Percentiles rank a stretch among this genome's conserved stretches.
Conservation (phyloP, 805 yeast genomes). For the Zygosaccharomyces pseudorouxii region DNA sequence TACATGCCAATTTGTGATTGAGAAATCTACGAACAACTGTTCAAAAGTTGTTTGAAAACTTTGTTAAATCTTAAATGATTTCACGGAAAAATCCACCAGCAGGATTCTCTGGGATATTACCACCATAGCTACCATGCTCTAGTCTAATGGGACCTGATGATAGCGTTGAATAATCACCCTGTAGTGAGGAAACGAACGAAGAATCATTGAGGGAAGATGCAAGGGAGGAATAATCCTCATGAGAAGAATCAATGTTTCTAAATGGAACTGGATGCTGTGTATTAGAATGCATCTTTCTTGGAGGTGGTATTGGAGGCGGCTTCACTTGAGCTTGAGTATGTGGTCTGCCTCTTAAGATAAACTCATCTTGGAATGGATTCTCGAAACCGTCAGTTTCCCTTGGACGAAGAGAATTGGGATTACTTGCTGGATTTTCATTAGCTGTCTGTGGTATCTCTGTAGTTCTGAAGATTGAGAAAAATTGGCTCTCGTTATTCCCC, state of each 20-base stretch:
- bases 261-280: constrained; percentile 1
- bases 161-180: constrained; percentile 16
- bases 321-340: not conserved
- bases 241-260: constrained; percentile 1
- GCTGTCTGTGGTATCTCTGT: constrained; percentile 1
- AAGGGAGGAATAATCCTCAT: constrained; percentile 16
- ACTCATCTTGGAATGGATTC: constrained; percentile 29
- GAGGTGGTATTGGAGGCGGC: constrained; percentile 23
- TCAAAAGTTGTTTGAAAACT: not conserved
- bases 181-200: constrained; percentile 17
- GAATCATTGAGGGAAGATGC: constrained; percentile 18
- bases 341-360: constrained; percentile 20
- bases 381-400: not conserved
- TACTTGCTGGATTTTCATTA: not conserved
- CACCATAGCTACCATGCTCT: constrained; percentile 2
- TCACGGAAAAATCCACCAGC: constrained; percentile 23
- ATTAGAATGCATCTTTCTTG: constrained; percentile 14
- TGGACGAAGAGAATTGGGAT: not conserved
- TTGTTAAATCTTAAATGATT: constrained; percentile 10
- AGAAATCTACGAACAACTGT: not conserved
- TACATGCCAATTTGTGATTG: not conserved
- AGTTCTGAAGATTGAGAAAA: constrained; percentile 6
- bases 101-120: not conserved
- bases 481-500: constrained; percentile 1
- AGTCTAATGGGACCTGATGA: constrained; percentile 18